Evolutionary conservation across 805 yeast genomes (phyloP), one percentile per base, ranked within the genome.

Genomic region (Wickerhamiella brachini): DNA sequence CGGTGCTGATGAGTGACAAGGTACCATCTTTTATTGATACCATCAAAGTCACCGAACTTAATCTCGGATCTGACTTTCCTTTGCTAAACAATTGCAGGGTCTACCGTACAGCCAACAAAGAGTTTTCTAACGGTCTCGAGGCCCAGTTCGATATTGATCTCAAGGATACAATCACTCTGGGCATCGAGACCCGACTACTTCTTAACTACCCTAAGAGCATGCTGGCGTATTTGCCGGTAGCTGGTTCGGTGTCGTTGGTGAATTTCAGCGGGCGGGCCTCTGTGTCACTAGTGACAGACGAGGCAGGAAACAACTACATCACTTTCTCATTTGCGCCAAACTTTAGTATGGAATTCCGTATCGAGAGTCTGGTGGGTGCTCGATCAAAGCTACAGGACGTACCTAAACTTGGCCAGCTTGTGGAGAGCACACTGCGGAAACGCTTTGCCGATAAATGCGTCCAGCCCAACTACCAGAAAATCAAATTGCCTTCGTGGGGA

Each of bases 381-480:
- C 74, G 95, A 47, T 86, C 97, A 0, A 84, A 90, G 63, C 71
- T 93, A 24, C 95, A 89, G 65, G 87, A 93, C 60, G 85, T 93
- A 15, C 98, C 99, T 7, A 88, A 93, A 61, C 79, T 93, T 39
- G 79, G 95, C 9, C 81, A 85, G 52, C 69, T 93, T 43, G 80
- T 93, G 42, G 97, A 93, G 63, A 79, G 78, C 52, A 81, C 82
- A 54, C 74, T 93, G 41, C 75, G 93, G 55, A 80, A 80, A 51
- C 88, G 96, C 95, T 89, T 93, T 62, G 80, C 81, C 17, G 97
- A 90, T 59, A 73, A 96, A 55, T 87, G 95, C 62, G 93, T 93
- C 12, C 94, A 87, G 57, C 99, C 99, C 1, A 74, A 95, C 58
- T 90, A 83, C 60, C 95, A 89, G 64, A 83, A 86, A 47, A 79